Evolutionary conservation across 345 rosid species (phyloP), one percentile per base, ranked within the genome.

Genomic region (Acer yangbiense): DNA sequence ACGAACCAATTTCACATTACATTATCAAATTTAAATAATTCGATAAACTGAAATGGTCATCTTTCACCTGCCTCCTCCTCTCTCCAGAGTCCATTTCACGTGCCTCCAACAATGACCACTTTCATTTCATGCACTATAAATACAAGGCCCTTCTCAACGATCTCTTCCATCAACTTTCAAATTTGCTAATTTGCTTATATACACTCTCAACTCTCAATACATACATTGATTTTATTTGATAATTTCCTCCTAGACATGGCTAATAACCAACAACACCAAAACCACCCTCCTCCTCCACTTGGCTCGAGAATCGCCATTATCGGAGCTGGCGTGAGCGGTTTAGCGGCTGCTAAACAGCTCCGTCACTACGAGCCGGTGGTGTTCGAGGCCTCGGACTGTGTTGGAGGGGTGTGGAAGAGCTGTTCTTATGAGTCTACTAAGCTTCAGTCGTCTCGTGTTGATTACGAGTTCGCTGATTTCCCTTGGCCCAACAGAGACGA

Each of bases 401-500:
- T 95, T 18, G 98, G 98, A 60, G 98, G 98, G 16, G 94, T 95
- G n/a, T 93, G 98, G 98, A 90, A 78, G 68, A 89, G 88, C 64
- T 93, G 98, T 78, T 87, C 93, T 58, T 95, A 88, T 77, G 60
- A 67, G 12, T 91, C 98, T 0, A 95, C 98, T 52, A 93, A 89
- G 71, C 93, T 95, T 68, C 98, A 95, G 71, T 90, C 98, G 27
- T 65, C 84, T 43, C 92, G 96, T 71, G 70, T 62, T 12, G 90
- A 84, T 78, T 95, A 93, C 44, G 97, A 95, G 85, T 95, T 93
- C 87, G 80, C 94, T n/a, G 98, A 95, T 71, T 92, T 90, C 60
- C 93, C 89, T 2, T 95, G 98, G 98, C 90, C 90, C 29, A 84
- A 88, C 16, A 85, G 98, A 78, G 94, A 92, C 54, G 93, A 89